Conservation (phyloP, 805 yeast species). For the Cyberlindnera sargentensis region DNA sequence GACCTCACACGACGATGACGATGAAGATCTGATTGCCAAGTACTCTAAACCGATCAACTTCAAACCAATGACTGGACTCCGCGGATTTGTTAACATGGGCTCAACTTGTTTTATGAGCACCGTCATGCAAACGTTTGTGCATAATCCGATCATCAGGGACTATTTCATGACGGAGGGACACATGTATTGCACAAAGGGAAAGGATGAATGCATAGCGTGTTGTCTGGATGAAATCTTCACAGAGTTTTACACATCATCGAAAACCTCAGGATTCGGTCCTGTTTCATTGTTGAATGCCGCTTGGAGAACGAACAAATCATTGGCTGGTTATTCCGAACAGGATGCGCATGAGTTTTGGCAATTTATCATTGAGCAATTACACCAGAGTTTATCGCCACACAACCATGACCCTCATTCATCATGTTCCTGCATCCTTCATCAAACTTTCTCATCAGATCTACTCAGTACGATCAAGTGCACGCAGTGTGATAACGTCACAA, state of each 20-base stretch:
- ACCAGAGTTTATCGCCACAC: conserved; percentile 29
- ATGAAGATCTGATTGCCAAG: conserved; percentile 22
- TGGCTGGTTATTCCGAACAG: conserved; percentile 95
- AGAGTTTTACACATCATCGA: conserved; percentile 60
- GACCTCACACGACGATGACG: conserved; percentile 1
- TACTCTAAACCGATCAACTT: conserved; percentile 29
- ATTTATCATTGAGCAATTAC: conserved; percentile 80
- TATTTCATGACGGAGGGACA: conserved; percentile 74
- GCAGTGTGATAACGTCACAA: conserved; percentile 49
- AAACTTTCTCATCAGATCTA: conserved; percentile 75
- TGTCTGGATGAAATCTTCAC: conserved; percentile 73
- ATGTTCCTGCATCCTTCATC: conserved; percentile 79
- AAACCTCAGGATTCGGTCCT: conserved; percentile 70
- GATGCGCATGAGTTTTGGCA: conserved; percentile 99
- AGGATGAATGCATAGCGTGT: conserved; percentile 65
- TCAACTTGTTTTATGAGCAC: conserved; percentile 97
- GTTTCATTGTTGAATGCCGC: conserved; percentile 76
- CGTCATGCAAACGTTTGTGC: conserved; percentile 81
- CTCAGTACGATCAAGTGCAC: conserved; percentile 74
- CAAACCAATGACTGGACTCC: conserved; percentile 67
- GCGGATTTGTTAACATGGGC: conserved; percentile 91
- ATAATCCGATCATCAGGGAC: conserved; percentile 80
- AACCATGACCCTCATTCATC: conserved; percentile 9
- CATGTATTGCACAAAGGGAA: conserved; percentile 41
- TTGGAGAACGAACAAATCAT: conserved; percentile 75